phyloP scores from a whole-genome alignment of 2,329 filamentous ascomycete species.

The Blumeria hordei region DNA sequence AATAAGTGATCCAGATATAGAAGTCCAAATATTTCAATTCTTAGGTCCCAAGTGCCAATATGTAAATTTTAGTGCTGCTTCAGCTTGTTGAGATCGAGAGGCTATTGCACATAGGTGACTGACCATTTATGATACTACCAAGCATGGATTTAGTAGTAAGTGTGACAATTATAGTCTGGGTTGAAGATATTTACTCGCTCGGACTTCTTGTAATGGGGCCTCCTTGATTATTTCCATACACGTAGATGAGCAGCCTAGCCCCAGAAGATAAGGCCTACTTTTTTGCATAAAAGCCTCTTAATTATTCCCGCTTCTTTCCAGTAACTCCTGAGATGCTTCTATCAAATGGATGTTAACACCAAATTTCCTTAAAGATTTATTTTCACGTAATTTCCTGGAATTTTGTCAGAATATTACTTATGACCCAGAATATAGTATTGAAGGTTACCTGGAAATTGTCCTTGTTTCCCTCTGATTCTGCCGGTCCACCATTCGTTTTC shows the following conservation, averaged over 20 bases:
- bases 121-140: too few relatives aligned
- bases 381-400: neutral
- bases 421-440: neutral
- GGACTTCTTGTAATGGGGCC: neutral
- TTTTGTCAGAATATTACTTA: neutral
- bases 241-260: neutral
- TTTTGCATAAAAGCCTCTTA: neutral
- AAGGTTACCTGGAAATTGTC: constrained; percentile 75
- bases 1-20: too few relatives aligned
- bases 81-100: too few relatives aligned
- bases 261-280: neutral
- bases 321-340: neutral
- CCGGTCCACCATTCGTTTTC: constrained; percentile 97
- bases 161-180: too few relatives aligned
- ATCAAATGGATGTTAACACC: neutral
- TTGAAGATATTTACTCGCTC: too few relatives aligned
- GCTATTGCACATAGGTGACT: too few relatives aligned
- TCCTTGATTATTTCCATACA: neutral
- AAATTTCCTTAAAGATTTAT: neutral
- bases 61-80: too few relatives aligned
- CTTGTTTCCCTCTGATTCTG: constrained; percentile 51
- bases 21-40: too few relatives aligned
- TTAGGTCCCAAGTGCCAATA: too few relatives aligned
- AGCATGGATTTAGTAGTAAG: too few relatives aligned
- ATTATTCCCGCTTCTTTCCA: neutral